Percentiles rank a stretch among this genome's conserved stretches.
These are phyloP conservation scores for Boletus hoseneyae DNA, from an alignment of 1,284 basidiomycete genomes.

Conservation along the genomic window DNA sequence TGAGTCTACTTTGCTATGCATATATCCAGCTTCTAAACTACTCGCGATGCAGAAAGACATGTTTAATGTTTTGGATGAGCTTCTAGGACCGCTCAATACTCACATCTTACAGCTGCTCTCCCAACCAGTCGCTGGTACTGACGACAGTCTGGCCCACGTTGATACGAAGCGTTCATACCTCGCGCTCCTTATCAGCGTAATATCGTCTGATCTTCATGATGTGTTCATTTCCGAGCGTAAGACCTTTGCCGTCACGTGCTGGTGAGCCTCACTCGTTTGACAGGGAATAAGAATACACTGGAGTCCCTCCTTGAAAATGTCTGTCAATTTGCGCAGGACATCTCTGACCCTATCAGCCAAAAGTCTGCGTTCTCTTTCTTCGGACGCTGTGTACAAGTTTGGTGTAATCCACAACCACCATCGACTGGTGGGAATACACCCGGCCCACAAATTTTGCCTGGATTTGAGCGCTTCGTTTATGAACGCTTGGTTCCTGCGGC, in stretches of 20 bases:
- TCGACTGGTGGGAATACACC: conserved; percentile 39
- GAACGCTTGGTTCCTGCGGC: conserved; percentile 81
- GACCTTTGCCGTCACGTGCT: conserved; percentile 2
- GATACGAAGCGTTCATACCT: conserved; percentile 93
- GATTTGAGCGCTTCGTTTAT: conserved; percentile 93
- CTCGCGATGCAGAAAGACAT: conserved; percentile 60
- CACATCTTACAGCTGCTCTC: conserved; percentile 84
- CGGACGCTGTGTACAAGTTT: conserved; percentile 70
- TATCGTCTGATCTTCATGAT: conserved; percentile 76
- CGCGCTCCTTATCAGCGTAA: conserved; percentile 77
- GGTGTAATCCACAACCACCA: conserved; percentile 59
- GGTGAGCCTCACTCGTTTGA: conserved; percentile 10
- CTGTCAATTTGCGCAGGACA: conserved; percentile 72
- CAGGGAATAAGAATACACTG: conserved; percentile 81
- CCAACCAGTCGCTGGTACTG: conserved; percentile 85
- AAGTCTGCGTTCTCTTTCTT: conserved; percentile 84
- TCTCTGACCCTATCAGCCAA: conserved; percentile 72
- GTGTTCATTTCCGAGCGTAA: conserved; percentile 86
- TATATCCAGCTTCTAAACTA: conserved; percentile 5
- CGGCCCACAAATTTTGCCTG: conserved; percentile 60
- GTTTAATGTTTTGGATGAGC: conserved; percentile 84
- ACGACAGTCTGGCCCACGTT: conserved; percentile 81
- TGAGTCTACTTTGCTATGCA: conserved; percentile 34
- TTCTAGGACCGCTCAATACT: conserved; percentile 82
- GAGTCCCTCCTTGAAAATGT: conserved; percentile 71